These are phyloP conservation scores for Candida easanensis DNA, from an alignment of 805 yeast species.

Conservation along the genomic window DNA sequence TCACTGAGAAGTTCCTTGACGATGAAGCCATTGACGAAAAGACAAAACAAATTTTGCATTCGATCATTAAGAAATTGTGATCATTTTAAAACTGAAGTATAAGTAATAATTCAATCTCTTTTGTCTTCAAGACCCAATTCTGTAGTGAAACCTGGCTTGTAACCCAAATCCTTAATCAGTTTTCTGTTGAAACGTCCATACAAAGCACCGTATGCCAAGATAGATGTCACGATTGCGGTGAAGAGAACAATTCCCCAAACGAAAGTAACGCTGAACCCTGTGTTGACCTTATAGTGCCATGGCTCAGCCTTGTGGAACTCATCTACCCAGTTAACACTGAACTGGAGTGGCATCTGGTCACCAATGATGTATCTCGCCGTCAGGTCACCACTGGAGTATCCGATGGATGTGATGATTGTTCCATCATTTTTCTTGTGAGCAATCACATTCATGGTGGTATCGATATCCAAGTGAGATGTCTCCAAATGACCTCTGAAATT, in stretches of 20 bases:
- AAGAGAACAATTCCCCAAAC: conserved; percentile 1
- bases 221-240: conserved; percentile 8
- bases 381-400: conserved; percentile 52
- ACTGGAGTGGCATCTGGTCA: conserved; percentile 51
- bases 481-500: conserved; percentile 65
- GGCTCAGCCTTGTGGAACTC: conserved; percentile 12
- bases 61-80: conserved; percentile 26
- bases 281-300: conserved; percentile 13
- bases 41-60: conserved; percentile 21
- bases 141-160: conserved; percentile 18
- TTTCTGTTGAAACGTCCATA: conserved; percentile 21
- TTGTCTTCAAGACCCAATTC: conserved; percentile 22
- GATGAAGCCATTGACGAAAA: conserved; percentile 16
- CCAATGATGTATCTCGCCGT: conserved; percentile 66
- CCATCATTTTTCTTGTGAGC: conserved; percentile 34
- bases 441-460: conserved; percentile 51
- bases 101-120: conserved; percentile 4
- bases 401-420: conserved; percentile 48
- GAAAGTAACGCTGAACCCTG: conserved; percentile 5
- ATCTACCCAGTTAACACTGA: conserved; percentile 57
- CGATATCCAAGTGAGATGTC: conserved; percentile 67
- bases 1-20: conserved; percentile 34
- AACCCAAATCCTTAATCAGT: conserved; percentile 19
- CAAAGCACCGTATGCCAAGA: conserved; percentile 11
- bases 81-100: not conserved